phyloP scores from a whole-genome alignment of 345 rosid genomes.

The Abelmoschus esculentus region DNA sequence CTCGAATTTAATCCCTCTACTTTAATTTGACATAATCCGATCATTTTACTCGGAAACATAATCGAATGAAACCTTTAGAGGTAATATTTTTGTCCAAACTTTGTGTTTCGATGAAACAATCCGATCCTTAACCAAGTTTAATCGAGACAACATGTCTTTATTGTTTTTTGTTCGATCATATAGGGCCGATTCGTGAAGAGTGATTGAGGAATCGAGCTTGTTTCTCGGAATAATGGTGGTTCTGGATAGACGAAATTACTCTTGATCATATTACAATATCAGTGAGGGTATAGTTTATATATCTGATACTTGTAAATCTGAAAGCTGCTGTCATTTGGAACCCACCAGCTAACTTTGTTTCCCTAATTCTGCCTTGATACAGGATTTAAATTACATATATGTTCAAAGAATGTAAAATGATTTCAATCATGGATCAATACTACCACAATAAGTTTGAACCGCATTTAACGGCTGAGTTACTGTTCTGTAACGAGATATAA shows the following conservation, averaged over 20 bases:
- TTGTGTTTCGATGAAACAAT: neutral
- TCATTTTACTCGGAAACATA: too few relatives aligned
- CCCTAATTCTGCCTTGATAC: neutral
- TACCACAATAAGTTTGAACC: too few relatives aligned
- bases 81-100: neutral
- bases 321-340: neutral
- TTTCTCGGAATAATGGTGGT: neutral
- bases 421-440: too few relatives aligned
- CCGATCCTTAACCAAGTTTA: neutral
- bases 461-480: too few relatives aligned
- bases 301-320: neutral
- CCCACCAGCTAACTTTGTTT: neutral
- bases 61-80: too few relatives aligned
- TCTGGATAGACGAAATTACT: neutral
- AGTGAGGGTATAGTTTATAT: neutral
- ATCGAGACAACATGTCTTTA: neutral
- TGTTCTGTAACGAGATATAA: too few relatives aligned
- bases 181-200: conserved; percentile 67
- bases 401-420: too few relatives aligned
- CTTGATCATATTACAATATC: neutral
- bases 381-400: neutral
- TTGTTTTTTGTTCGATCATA: neutral
- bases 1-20: too few relatives aligned
- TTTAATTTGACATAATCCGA: too few relatives aligned
- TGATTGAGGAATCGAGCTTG: conserved; percentile 9